Evolutionary conservation across 1,284 basidiomycete genomes (phyloP), one percentile per base, ranked within the genome.

Genomic region (Sporisorium iseilematis-ciliati): DNA sequence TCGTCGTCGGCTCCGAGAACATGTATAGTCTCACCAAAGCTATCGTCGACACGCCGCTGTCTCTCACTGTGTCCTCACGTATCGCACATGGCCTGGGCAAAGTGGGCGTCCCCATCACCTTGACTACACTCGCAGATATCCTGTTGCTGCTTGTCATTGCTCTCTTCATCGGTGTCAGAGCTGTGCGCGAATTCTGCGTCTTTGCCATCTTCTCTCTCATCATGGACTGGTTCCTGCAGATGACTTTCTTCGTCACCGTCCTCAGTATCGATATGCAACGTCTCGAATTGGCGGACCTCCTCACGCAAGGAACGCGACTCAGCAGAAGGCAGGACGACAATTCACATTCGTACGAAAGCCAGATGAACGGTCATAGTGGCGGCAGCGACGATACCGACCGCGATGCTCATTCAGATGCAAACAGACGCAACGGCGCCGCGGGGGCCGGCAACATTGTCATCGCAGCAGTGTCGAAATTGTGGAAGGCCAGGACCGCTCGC

Each of bases 1-100:
- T 95, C 18, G 95, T 98, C 76, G 93, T 97, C 20, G 96, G 96
- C 10, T 92, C 94, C 2, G 96, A 98, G 87, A 97, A 97, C 82
- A 98, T 98, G 95, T 93, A 94, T 84, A 92, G 92, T 79, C 88
- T 99, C 82, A 93, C 95, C 84, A 81, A 94, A 79, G 94, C 94
- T 0, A 93, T 99, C 41, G 91, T 92, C 23, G 92, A 90, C 76
- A 97, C 96, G 1, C 91, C 94, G 3, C 91, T 98, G 49, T 91
- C 92, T 1, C 88, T 97, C 35, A 91, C 95, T 0, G 95, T 98
- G 12, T 94, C 96, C 72, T 92, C 94, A 75, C 91, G 96, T 29
- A 93, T 98, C 61, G 94, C 93, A 0, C 90, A 92, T 66, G 96
- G 95, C 3, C 88, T 98, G 26, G 91, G 91, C 78, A 90, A 91